Base-by-base conservation (phyloP, 768 basidiomycete species). In the Leccinellum rugosiceps region DNA sequence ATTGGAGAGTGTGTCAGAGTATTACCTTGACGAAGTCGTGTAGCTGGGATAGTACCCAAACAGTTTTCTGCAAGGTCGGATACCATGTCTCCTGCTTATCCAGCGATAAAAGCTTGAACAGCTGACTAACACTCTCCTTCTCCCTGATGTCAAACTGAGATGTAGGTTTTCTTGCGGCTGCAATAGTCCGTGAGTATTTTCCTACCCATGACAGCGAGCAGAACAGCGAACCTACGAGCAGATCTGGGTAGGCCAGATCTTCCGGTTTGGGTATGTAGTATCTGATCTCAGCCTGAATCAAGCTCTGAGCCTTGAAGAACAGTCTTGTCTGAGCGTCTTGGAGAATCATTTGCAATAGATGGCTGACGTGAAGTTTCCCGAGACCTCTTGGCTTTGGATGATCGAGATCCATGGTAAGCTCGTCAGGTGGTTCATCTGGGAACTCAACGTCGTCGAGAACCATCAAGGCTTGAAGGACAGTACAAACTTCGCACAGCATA, bases 271-370 rank as follows among this genome's bases (percentile, higher is more conserved):
- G 87, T 1, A 80, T 78, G 70, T 89, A 98, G 65, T 91, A 87
- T 61, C 88, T 78, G 34, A 98, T 92, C 52, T 98, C 96, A 31
- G 83, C 82, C 66, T 94, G 90, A 31, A 99, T 85, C 46, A 97
- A 81, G 2, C 92, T 83, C 72, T 98, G 95, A 6, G 95, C 95
- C 69, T 97, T 90, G 81, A 98, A 98, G 65, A 98, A 94, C 47
- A 98, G 72, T 54, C 94, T 76, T 13, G 97, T 98, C 77, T 98
- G 96, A 1, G 95, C 94, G 68, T 98, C 96, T 69, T 98, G 95
- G 26, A 98, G 73, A 0, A 98, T 87, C 85, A 94, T 92, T 67
- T 88, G 83, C 48, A 98, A 74, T 3, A 98, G 75, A 45, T 87
- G 83, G 55, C 86, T 86, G 63, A 92, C 91, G 61, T 95, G 90